Evolutionary conservation across 139 green algal species (phyloP).

Genomic region (Coelastrella sp.): DNA sequence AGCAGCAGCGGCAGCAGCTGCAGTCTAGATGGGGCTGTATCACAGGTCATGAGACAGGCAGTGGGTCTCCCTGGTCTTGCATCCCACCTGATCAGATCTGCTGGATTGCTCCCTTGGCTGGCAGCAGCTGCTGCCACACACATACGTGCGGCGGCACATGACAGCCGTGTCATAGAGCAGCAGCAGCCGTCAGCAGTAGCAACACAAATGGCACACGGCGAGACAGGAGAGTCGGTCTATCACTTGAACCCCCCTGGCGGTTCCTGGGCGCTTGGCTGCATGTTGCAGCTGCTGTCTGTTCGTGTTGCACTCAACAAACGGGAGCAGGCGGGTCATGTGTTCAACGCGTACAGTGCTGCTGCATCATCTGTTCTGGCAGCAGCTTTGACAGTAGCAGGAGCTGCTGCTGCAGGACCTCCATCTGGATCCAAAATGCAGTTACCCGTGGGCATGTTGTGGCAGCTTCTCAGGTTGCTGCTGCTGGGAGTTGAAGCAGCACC

Average conservation of each 20-base stretch:
- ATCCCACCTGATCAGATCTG: background rate
- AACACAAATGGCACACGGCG: constrained; percentile 1
- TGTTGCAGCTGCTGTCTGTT: constrained; percentile 25
- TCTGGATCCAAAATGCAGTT: background rate
- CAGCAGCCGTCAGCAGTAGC: background rate
- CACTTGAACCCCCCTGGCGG: background rate
- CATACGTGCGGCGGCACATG: background rate
- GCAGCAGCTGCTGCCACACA: constrained; percentile 35
- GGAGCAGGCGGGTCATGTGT: background rate
- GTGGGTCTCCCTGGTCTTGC: constrained; percentile 33
- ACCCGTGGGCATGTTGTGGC: background rate
- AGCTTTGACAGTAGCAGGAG: background rate
- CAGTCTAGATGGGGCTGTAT: background rate
- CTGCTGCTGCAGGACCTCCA: background rate
- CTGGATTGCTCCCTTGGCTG: constrained; percentile 50
- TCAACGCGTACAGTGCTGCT: constrained; percentile 7
- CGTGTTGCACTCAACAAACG: constrained; percentile 8
- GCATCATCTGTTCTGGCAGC: background rate
- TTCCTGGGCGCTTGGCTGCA: constrained; percentile 4
- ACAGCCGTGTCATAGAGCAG: background rate
- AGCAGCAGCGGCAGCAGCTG: constrained; percentile 8
- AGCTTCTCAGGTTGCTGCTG: constrained; percentile 12
- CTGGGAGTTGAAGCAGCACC: constrained; percentile 9
- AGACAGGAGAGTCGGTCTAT: background rate
- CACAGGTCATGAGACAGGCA: background rate